Base-by-base conservation (phyloP, 1,139 yeast species). In the Candida neerlandica region DNA sequence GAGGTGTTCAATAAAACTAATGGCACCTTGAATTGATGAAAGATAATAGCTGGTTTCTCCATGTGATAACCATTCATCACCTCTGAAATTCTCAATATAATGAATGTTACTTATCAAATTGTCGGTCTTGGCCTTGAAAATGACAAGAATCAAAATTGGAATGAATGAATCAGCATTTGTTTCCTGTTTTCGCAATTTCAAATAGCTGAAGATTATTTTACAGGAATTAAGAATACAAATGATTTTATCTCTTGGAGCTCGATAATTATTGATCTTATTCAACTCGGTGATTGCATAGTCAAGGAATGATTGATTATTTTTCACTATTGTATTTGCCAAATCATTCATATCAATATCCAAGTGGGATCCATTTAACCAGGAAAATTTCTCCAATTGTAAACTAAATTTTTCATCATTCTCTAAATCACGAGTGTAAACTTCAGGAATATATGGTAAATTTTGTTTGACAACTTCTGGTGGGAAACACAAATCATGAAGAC, bases 241-340 rank as follows among this genome's bases (percentile, higher is more conserved):
- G 54, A 91, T 85, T 63, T 95, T 95, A 62, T 95, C 99, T 49
- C 99, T 76, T 10, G 99, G 99, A 0, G 98, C 95, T 59, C 96
- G 80, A 65, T 87, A 95, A 49, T 81, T 78, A 64, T 89, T 88
- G 60, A 94, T 84, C 60, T 90, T 91, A 55, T 77, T 74, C 45
- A 95, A 74, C 65, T 95, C 92, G 5, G 66, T 76, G 1, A 85
- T 79, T 0, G 98, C 96, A 51, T 87, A 77, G 34, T 80, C 80
- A 45, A 89, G 75, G 62, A 91, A 90, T 44, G 82, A 77, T 2
- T 71, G 62, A 12, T 85, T 78, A 11, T 56, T 52, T 12, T 55
- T 58, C 9, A 58, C 52, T 14, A 54, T 60, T 11, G 57, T 54
- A 7, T 56, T 52, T 1, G 62, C 53, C 14, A 72, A 58, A 34